Percentiles rank a stretch among this genome's conserved stretches.
Evolutionary conservation across 1,139 yeast genomes (phyloP).

Genomic region (Arxiozyma telluris): DNA sequence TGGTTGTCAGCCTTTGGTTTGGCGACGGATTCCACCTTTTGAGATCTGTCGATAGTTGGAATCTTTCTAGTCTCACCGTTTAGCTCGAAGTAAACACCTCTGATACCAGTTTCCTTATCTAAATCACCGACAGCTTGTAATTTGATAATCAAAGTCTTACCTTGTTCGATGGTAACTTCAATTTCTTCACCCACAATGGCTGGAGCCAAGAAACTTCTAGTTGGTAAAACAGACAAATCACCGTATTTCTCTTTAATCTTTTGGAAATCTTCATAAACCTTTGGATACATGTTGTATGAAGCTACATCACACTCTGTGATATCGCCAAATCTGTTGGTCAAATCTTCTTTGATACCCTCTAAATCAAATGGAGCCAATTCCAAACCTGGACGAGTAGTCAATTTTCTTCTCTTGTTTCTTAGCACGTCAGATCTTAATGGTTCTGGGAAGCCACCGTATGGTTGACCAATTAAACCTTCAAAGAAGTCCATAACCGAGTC

Average conservation of each 20-base stretch:
- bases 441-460: conserved; percentile 99
- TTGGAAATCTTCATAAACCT: conserved; percentile 83
- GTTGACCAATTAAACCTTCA: conserved; percentile 99
- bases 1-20: conserved; percentile 85
- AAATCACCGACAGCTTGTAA: conserved; percentile 90
- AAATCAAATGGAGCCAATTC: conserved; percentile 77
- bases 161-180: conserved; percentile 82
- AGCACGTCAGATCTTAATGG: conserved; percentile 88
- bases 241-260: conserved; percentile 72
- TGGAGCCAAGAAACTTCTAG: conserved; percentile 79
- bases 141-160: conserved; percentile 86
- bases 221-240: conserved; percentile 88
- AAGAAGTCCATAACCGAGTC: conserved; percentile 95
- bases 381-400: conserved; percentile 85
- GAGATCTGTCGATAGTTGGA: conserved; percentile 78
- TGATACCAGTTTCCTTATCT: conserved; percentile 72
- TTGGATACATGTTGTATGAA: conserved; percentile 94
- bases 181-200: conserved; percentile 84
- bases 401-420: conserved; percentile 82
- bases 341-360: conserved; percentile 58
- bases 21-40: conserved; percentile 72
- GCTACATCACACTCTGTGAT: conserved; percentile 86
- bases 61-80: conserved; percentile 98
- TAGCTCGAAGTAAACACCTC: conserved; percentile 96
- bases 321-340: conserved; percentile 51